Conservation (phyloP, 805 yeast genomes). For the Brettanomyces custersianus region DNA sequence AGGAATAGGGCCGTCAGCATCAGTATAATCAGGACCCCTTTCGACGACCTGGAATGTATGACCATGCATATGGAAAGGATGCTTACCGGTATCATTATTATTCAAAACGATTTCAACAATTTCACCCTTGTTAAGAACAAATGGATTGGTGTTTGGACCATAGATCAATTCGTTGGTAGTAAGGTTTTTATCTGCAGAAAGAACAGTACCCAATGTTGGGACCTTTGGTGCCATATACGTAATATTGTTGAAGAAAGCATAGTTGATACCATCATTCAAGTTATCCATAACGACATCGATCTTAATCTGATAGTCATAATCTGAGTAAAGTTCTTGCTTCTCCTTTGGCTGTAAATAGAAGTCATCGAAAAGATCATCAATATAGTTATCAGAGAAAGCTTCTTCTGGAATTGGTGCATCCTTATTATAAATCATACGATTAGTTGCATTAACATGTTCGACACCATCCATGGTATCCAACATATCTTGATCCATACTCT, state of each 20-base stretch:
- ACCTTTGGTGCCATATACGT: slow-evolving; percentile 75
- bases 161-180: slow-evolving; percentile 47
- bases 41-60: slow-evolving; percentile 77
- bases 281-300: slow-evolving; percentile 78
- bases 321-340: slow-evolving; percentile 45
- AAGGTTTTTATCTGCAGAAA: slow-evolving; percentile 55
- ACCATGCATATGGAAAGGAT: slow-evolving; percentile 98
- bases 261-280: slow-evolving; percentile 78
- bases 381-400: slow-evolving; percentile 38
- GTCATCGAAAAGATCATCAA: slow-evolving; percentile 58
- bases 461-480: slow-evolving; percentile 65
- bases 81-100: slow-evolving; percentile 84
- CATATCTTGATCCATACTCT: slow-evolving; percentile 73
- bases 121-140: slow-evolving; percentile 58
- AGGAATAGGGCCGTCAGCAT: slow-evolving; percentile 43
- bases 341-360: slow-evolving; percentile 60
- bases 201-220: slow-evolving; percentile 74
- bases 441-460: slow-evolving; percentile 64
- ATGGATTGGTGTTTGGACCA: slow-evolving; percentile 75
- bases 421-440: slow-evolving; percentile 46
- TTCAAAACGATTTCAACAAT: slow-evolving; percentile 76
- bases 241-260: slow-evolving; percentile 92
- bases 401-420: slow-evolving; percentile 35
- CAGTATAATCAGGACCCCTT: slow-evolving; percentile 55
- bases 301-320: slow-evolving; percentile 61